Evolutionary conservation across 768 basidiomycete genomes (phyloP).

Genomic region (Rhodotorula babjevae): DNA sequence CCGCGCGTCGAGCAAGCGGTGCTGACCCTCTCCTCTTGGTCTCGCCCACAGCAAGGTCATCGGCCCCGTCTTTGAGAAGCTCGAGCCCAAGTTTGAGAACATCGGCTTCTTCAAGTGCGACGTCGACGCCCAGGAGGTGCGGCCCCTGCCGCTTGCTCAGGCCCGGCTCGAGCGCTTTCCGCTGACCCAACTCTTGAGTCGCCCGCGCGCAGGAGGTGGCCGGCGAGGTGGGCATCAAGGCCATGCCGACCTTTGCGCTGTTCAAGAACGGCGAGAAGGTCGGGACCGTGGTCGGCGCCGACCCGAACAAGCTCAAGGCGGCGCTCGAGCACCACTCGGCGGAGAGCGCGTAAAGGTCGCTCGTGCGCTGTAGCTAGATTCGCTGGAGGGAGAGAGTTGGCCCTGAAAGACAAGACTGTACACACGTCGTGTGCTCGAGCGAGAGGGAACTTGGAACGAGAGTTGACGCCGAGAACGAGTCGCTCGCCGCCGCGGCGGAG

Average conservation of each 20-base stretch:
- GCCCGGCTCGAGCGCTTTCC: too few relatives aligned
- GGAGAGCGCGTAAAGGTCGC: neutral
- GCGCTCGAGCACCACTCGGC: constrained; percentile 33
- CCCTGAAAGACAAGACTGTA: too few relatives aligned
- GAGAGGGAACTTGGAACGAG: too few relatives aligned
- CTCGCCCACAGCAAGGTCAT: constrained; percentile 44
- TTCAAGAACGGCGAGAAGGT: constrained; percentile 50
- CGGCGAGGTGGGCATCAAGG: constrained; percentile 39
- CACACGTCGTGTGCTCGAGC: too few relatives aligned
- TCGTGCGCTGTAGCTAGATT: too few relatives aligned
- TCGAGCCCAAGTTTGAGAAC: constrained; percentile 49
- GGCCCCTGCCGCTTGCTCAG: too few relatives aligned
- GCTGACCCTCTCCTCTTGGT: neutral
- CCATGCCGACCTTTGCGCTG: constrained; percentile 51
- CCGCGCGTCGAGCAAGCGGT: too few relatives aligned
- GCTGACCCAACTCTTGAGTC: too few relatives aligned
- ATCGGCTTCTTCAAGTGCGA: constrained; percentile 70
- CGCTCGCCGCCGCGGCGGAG: too few relatives aligned
- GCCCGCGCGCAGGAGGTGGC: constrained; percentile 22
- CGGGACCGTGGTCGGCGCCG: constrained; percentile 54
- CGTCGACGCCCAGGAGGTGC: constrained; percentile 55
- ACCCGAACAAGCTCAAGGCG: constrained; percentile 39
- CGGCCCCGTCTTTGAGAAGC: constrained; percentile 61
- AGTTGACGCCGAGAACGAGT: too few relatives aligned
- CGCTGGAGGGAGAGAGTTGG: too few relatives aligned